These are phyloP conservation scores for Mycena alexandri DNA, from an alignment of 768 basidiomycete genomes.

Conservation along the genomic window DNA sequence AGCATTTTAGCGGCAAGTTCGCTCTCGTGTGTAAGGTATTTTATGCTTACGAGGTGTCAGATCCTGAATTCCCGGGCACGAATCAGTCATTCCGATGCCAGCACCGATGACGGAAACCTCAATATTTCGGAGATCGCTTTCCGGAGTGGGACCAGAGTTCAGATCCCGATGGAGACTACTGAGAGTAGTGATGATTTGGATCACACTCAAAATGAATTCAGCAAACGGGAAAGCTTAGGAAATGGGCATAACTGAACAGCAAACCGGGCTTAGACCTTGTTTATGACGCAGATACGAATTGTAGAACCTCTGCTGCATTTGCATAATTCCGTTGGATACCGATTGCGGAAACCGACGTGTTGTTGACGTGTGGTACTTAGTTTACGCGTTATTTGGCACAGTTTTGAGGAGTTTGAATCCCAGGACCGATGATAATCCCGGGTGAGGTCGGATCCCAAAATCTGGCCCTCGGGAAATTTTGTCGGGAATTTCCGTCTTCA, in stretches of 20 bases:
- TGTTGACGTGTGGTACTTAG: not conserved
- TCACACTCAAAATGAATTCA: no score
- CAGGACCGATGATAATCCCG: no score
- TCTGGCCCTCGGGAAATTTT: no score
- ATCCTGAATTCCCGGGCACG: conserved; percentile 25
- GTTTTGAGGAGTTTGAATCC: conserved; percentile 12
- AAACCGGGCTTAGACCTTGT: no score
- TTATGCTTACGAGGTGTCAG: not conserved
- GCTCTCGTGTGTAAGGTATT: not conserved
- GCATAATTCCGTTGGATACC: not conserved
- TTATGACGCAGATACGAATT: no score
- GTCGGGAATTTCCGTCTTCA: no score
- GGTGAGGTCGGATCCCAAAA: no score
- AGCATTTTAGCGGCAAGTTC: conserved; percentile 18
- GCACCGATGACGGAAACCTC: not conserved
- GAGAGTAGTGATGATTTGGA: not conserved
- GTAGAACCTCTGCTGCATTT: no score
- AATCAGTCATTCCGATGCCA: not conserved
- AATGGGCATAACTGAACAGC: no score
- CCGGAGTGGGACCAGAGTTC: not conserved
- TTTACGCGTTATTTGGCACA: conserved; percentile 13
- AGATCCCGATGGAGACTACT: not conserved
- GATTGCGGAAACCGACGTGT: no score
- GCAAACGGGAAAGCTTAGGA: no score
- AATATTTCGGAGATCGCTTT: not conserved